Percentiles rank a stretch among this genome's conserved stretches.
These are phyloP conservation scores for Ogataea saltuana DNA, from an alignment of 805 yeast genomes.

Conservation along the genomic window DNA sequence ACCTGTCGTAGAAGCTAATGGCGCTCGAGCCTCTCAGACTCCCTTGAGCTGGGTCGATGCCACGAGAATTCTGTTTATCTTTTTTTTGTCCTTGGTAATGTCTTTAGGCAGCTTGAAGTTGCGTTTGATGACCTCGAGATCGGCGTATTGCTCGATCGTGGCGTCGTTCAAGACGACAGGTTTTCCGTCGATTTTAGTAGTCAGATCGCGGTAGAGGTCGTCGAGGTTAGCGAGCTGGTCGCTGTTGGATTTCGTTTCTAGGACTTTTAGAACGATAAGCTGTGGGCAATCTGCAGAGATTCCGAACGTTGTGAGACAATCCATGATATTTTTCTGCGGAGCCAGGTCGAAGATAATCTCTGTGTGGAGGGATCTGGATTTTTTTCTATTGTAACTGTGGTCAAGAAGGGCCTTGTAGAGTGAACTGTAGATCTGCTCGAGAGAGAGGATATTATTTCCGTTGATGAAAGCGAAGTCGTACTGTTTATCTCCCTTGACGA, in stretches of 20 bases:
- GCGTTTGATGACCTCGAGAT: slow-evolving; percentile 31
- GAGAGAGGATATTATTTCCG: slow-evolving; percentile 55
- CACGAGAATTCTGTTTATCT: slow-evolving; percentile 28
- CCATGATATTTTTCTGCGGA: slow-evolving; percentile 70
- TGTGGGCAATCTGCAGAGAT: slow-evolving; percentile 45
- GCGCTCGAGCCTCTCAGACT: slow-evolving; percentile 13
- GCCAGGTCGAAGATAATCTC: slow-evolving; percentile 70
- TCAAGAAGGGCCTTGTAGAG: slow-evolving; percentile 63
- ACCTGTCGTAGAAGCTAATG: not conserved
- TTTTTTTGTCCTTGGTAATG: slow-evolving; percentile 17
- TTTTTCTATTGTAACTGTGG: slow-evolving; percentile 44
- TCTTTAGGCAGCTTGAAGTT: slow-evolving; percentile 30
- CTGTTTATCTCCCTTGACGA: slow-evolving; percentile 45
- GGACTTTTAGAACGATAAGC: slow-evolving; percentile 54
- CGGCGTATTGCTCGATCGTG: slow-evolving; percentile 32
- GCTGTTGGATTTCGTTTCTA: slow-evolving; percentile 21
- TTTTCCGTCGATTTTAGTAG: slow-evolving; percentile 36
- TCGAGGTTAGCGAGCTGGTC: slow-evolving; percentile 17
- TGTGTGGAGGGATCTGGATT: slow-evolving; percentile 68
- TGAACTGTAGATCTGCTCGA: slow-evolving; percentile 63
- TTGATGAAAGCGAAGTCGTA: slow-evolving; percentile 69
- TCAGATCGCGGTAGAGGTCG: slow-evolving; percentile 19
- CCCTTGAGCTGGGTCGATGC: slow-evolving; percentile 34
- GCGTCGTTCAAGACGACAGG: slow-evolving; percentile 37
- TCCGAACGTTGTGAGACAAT: slow-evolving; percentile 72